Base-by-base conservation (phyloP, 257 asterid genomes). In the Salvia hispanica region DNA sequence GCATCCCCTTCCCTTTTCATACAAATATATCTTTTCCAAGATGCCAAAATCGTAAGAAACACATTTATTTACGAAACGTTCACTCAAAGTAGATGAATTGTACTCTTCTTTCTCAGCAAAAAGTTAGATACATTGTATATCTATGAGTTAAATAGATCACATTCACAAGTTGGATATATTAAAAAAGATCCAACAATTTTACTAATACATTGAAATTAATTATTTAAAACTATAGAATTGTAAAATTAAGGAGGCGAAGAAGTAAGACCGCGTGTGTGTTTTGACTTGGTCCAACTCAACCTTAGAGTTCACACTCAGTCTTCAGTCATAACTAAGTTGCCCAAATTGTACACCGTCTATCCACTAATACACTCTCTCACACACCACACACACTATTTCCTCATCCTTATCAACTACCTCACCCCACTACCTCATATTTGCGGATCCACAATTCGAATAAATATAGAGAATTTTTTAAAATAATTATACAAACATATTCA, bases 211-310 rank as follows among this genome's bases (percentile, higher is more conserved):
- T 52, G 58, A 18, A n/a, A 11, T 21, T 53, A 2, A 8, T 9
- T 9, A 1, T 13, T 52, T 11, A 0, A 6, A 7, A 50, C 15
- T 4, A 14, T 5, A 4, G 55, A 50, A 50, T 1, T 50, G 55
- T 50, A 50, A 46, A 46, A 13, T 12, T 12, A 46, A 13, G 6
- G 39, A 34, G 40, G 43, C 8, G 13, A 31, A 69, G 37, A 57
- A 56, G 21, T 33, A 56, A 31, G 72, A 58, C 54, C 68, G 83
- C 74, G 73, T 72, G 5, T 42, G 64, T 39, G 72, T 15, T 69
- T 69, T 79, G 81, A 79, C 81, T 76, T 75, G 14, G 79, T 70
- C 61, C 9, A 43, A 62, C 52, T 78, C 79, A 21, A 5, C 16
- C 4, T 13, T 47, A 7, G 67, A 47, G 67, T 16, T 15, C 21